Conservation (phyloP, 768 basidiomycete species). For the Imleria badia region DNA sequence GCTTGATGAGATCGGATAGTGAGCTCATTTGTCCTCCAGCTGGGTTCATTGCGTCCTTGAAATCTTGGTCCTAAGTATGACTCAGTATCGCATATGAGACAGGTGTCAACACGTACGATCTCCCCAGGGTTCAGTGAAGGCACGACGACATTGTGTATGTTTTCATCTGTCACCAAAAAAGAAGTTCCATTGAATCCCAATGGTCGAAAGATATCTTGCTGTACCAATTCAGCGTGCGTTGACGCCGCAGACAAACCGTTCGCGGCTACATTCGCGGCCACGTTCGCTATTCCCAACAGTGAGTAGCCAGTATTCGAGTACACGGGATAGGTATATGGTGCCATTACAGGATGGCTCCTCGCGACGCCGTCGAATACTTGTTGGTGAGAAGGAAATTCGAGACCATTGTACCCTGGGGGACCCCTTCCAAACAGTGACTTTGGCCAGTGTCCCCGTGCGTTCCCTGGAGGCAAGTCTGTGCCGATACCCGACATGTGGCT, state of each 20-base stretch:
- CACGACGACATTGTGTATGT: conserved; percentile 39
- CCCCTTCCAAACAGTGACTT: conserved; percentile 25
- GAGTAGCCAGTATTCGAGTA: conserved; percentile 43
- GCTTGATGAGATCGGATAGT: conserved; percentile 41
- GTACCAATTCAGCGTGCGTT: conserved; percentile 43
- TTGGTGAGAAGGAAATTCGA: conserved; percentile 32
- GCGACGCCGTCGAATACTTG: conserved; percentile 37
- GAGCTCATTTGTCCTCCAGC: conserved; percentile 54
- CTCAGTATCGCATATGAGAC: background rate
- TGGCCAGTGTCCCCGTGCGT: conserved; percentile 41
- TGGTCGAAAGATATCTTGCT: conserved; percentile 50
- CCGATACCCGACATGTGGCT: conserved; percentile 40
- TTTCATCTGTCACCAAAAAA: conserved; percentile 40
- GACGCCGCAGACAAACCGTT: conserved; percentile 18
- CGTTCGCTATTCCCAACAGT: conserved; percentile 36
- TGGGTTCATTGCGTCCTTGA: conserved; percentile 41
- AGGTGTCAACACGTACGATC: conserved; percentile 30
- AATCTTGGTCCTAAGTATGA: conserved; percentile 36
- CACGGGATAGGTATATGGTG: conserved; percentile 43
- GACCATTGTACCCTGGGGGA: conserved; percentile 31
- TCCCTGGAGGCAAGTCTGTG: conserved; percentile 37
- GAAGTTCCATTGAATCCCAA: conserved; percentile 44
- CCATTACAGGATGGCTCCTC: conserved; percentile 38
- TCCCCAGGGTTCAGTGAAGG: conserved; percentile 35
- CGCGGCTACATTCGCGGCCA: conserved; percentile 30